Evolutionary conservation across 345 rosid genomes (phyloP).

Genomic region (Rhodomyrtus tomentosa): DNA sequence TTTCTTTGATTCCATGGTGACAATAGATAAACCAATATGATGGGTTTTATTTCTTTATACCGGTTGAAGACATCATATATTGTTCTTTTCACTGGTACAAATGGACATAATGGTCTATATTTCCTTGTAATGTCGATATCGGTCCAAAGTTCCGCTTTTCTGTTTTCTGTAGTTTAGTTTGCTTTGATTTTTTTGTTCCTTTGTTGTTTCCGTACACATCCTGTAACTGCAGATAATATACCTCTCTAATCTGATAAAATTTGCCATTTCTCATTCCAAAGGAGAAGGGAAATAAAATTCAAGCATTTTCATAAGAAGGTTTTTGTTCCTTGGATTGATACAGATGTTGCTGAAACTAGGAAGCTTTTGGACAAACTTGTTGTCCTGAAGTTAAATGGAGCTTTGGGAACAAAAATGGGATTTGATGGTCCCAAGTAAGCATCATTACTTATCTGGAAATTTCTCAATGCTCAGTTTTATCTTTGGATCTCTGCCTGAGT

Average conservation of each 20-base stretch:
- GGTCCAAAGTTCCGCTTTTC: not conserved
- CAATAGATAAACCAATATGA: not conserved
- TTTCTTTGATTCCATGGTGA: not conserved
- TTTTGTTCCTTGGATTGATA: not conserved
- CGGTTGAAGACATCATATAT: not conserved
- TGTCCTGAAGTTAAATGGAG: slow-evolving; percentile 32
- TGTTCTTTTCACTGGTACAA: not conserved
- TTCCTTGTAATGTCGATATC: not conserved
- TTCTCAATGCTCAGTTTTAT: not conserved
- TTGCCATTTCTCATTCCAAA: not conserved
- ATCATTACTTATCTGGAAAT: not conserved
- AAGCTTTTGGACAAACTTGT: slow-evolving; percentile 39
- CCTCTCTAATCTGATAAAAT: not conserved
- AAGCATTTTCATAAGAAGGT: not conserved
- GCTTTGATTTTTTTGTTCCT: not conserved
- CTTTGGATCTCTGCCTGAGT: not conserved
- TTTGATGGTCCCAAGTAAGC: slow-evolving; percentile 43
- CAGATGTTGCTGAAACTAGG: slow-evolving; percentile 30
- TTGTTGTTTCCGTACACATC: not conserved
- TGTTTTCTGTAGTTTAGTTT: not conserved
- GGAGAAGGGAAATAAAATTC: not conserved
- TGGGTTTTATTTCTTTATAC: not conserved
- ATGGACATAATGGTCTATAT: not conserved
- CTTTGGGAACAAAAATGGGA: slow-evolving; percentile 30
- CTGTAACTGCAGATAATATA: not conserved